Conservation (phyloP, 2,329 filamentous ascomycete species). For the Uncinocarpus reesii region DNA sequence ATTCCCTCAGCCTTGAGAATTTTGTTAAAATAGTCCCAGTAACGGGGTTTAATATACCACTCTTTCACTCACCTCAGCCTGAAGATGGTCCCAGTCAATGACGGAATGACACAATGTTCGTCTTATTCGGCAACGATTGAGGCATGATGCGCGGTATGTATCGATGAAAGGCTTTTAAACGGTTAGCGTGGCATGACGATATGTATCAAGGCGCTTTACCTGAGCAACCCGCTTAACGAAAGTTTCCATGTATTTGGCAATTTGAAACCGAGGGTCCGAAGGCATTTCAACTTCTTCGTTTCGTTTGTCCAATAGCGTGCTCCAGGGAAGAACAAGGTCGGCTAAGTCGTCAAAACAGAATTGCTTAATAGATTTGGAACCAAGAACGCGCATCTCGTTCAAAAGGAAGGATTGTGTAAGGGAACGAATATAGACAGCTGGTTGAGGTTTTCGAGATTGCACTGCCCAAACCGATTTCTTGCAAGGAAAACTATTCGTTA, state of each 20-base stretch:
- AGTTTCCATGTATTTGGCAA: conserved; percentile 62
- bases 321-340: conserved; percentile 62
- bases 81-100: conserved; percentile 71
- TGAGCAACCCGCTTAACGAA: conserved; percentile 48
- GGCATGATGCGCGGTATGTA: conserved; percentile 70
- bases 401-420: conserved; percentile 68
- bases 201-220: conserved; percentile 21
- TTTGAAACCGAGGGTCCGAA: conserved; percentile 61
- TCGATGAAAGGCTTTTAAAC: conserved; percentile 62
- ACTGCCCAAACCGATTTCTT: conserved; percentile 13
- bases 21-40: background rate
- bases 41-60: background rate
- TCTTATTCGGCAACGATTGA: conserved; percentile 83
- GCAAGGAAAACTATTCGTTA: conserved; percentile 3
- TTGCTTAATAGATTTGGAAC: conserved; percentile 57
- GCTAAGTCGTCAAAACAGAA: conserved; percentile 75
- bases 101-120: conserved; percentile 79
- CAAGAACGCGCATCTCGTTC: conserved; percentile 58
- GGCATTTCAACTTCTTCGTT: conserved; percentile 69
- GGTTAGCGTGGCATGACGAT: background rate
- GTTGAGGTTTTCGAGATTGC: conserved; percentile 62
- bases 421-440: conserved; percentile 72
- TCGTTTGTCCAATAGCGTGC: conserved; percentile 56
- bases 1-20: conserved; percentile 52
- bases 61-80: conserved; percentile 52